These are phyloP conservation scores for Euphorbia celastroides DNA, from an alignment of 441 rosid genomes.

Conservation along the genomic window DNA sequence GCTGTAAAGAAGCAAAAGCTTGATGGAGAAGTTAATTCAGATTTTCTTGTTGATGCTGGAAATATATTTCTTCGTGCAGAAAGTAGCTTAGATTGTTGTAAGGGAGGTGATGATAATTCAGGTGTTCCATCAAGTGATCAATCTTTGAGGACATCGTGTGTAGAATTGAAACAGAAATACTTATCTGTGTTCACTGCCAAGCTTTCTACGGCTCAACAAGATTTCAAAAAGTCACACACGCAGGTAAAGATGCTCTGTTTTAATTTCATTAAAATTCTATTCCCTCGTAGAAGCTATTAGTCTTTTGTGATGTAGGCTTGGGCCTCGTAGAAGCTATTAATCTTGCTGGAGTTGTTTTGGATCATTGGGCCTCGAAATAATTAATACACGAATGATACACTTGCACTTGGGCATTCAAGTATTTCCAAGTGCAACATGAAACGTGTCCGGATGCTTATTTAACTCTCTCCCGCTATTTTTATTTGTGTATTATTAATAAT, in stretches of 20 bases:
- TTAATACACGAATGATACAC: too few relatives aligned
- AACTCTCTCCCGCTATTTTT: slow-evolving; percentile 1
- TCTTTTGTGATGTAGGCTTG: too few relatives aligned
- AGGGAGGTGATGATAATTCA: slow-evolving; percentile 29
- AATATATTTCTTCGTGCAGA: slow-evolving; percentile 21
- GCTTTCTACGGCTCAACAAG: slow-evolving; percentile 64
- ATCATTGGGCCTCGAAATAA: too few relatives aligned
- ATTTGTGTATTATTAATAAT: slow-evolving; percentile 13
- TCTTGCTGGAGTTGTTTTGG: too few relatives aligned
- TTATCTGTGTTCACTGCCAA: slow-evolving; percentile 57
- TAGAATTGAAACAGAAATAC: slow-evolving; percentile 65
- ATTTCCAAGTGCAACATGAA: neutral
- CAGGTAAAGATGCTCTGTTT: slow-evolving; percentile 41
- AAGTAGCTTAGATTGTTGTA: slow-evolving; percentile 21
- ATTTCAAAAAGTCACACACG: slow-evolving; percentile 55
- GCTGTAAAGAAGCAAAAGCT: slow-evolving; percentile 48
- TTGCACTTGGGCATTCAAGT: neutral
- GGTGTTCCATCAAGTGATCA: slow-evolving; percentile 22
- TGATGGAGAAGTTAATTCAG: slow-evolving; percentile 24
- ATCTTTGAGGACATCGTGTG: slow-evolving; percentile 46
- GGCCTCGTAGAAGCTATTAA: too few relatives aligned
- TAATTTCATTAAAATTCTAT: too few relatives aligned
- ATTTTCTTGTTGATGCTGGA: slow-evolving; percentile 24
- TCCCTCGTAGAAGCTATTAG: too few relatives aligned
- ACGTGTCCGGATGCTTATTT: neutral